A percentile compares a stretch with the other conserved stretches of the same genome.
phyloP scores from a whole-genome alignment of 192 early-diverging fungal species.

The Phlyctochytrium arcticum region DNA sequence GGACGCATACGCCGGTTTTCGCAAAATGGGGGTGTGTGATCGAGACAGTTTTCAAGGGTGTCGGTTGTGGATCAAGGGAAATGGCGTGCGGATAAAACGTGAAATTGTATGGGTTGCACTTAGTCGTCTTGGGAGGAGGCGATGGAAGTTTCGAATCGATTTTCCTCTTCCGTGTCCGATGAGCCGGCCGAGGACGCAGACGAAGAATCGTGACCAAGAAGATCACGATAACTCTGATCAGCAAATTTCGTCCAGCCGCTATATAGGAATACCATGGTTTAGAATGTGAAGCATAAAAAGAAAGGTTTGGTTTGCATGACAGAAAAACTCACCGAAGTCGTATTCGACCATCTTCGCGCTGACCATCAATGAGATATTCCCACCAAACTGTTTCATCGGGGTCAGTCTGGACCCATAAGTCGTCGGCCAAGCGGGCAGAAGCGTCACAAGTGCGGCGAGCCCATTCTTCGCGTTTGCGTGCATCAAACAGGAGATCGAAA shows the following conservation, averaged over 20 bases:
- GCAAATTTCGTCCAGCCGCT: conserved; percentile 14
- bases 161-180: not conserved
- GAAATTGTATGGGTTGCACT: no score
- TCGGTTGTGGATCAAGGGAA: no score
- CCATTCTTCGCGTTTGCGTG: conserved; percentile 43
- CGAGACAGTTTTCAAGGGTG: no score
- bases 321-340: not conserved
- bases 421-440: conserved; percentile 46
- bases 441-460: conserved; percentile 46
- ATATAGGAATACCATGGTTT: not conserved
- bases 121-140: not conserved
- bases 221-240: conserved; percentile 10
- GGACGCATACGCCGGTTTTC: no score
- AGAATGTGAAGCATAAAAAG: not conserved
- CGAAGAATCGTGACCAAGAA: not conserved
- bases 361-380: not conserved
- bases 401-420: conserved; percentile 28
- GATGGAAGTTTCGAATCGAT: not conserved
- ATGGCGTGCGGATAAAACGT: no score
- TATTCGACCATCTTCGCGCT: not conserved
- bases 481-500: conserved; percentile 57
- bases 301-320: no score
- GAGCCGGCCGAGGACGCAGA: no score
- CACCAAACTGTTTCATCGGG: not conserved
- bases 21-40: no score